These are phyloP conservation scores for Penicillium goetzii DNA, from an alignment of 495 filamentous ascomycete species.

Conservation along the genomic window DNA sequence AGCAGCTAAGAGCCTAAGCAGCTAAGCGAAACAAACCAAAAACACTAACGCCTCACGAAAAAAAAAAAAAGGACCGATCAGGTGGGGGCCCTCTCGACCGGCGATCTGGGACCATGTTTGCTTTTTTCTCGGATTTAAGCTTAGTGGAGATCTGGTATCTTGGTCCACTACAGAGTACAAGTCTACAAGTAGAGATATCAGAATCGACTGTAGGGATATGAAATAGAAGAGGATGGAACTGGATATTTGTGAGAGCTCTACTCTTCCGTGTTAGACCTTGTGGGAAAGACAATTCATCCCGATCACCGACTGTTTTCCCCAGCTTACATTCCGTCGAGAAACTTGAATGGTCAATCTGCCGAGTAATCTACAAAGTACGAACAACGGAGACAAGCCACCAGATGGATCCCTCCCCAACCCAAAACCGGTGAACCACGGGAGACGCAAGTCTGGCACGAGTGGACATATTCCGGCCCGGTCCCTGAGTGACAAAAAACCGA, in stretches of 20 bases:
- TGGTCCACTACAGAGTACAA: conserved; percentile 10
- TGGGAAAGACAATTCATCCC: neutral
- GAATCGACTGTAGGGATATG: neutral
- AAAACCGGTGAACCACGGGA: conserved; percentile 11
- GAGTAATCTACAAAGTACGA: neutral
- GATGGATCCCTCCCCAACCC: neutral
- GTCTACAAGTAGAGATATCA: neutral
- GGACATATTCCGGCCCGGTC: conserved; percentile 9
- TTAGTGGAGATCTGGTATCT: conserved; percentile 19
- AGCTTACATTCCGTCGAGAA: neutral
- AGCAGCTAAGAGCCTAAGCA: neutral
- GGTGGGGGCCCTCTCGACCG: conserved; percentile 19
- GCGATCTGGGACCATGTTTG: conserved; percentile 25
- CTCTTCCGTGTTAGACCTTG: no score
- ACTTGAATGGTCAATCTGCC: neutral
- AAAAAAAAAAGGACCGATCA: conserved; percentile 7
- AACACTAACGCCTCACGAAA: neutral
- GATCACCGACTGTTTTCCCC: neutral
- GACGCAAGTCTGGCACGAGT: conserved; percentile 13
- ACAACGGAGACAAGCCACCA: neutral
- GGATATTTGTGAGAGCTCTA: neutral
- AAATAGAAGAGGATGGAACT: neutral
- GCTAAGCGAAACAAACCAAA: neutral
- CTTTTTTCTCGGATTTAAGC: conserved; percentile 26
- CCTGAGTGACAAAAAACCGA: neutral